Conservation (phyloP, 768 basidiomycete species). For the Mycena rosella region DNA sequence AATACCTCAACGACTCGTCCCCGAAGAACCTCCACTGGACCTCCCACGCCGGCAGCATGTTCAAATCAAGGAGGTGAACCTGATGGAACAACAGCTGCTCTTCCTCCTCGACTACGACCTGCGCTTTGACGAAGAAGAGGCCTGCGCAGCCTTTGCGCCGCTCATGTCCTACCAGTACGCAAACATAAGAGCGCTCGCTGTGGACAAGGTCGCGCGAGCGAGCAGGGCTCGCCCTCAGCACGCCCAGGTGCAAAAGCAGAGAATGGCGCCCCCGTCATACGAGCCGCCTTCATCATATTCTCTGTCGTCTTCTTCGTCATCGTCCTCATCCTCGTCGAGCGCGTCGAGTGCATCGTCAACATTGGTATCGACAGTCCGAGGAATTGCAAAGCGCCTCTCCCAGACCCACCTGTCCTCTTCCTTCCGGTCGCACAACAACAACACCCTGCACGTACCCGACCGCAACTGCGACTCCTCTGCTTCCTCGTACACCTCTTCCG, state of each 20-base stretch:
- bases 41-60: constrained; percentile 73
- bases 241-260: constrained; percentile 59
- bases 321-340: constrained; percentile 49
- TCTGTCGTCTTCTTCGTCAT: constrained; percentile 46
- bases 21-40: constrained; percentile 98
- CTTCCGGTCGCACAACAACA: constrained; percentile 39
- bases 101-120: constrained; percentile 94
- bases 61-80: constrained; percentile 87
- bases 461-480: constrained; percentile 55
- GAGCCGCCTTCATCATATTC: constrained; percentile 45
- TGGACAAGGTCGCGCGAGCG: constrained; percentile 67
- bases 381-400: constrained; percentile 70
- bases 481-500: constrained; percentile 62
- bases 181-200: constrained; percentile 64
- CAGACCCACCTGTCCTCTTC: constrained; percentile 53
- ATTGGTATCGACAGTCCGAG: constrained; percentile 68
- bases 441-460: constrained; percentile 59
- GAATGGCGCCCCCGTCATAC: constrained; percentile 54
- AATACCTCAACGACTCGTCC: constrained; percentile 97
- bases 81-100: constrained; percentile 98
- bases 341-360: constrained; percentile 43
- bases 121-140: constrained; percentile 88
- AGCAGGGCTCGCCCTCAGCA: constrained; percentile 56
- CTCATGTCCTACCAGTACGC: constrained; percentile 64
- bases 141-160: constrained; percentile 76